A percentile compares a stretch with the other conserved stretches of the same genome.
These are phyloP conservation scores for Coniosporium apollinis DNA, from an alignment of 495 filamentous ascomycete species.

Conservation along the genomic window DNA sequence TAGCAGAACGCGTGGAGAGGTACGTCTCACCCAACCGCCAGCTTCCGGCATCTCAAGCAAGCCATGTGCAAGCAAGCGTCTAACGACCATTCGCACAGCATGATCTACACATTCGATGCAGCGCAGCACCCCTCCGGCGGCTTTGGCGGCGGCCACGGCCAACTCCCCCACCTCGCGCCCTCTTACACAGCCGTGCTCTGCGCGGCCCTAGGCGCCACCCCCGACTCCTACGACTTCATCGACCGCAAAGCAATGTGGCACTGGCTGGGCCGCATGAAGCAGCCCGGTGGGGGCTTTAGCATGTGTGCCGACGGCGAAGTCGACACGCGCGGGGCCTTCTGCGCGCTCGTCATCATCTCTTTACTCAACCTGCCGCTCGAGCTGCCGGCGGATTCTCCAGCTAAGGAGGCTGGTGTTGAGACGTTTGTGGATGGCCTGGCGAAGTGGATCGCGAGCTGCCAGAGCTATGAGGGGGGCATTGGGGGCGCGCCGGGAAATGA, in stretches of 20 bases:
- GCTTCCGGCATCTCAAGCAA: slow-evolving; percentile 4
- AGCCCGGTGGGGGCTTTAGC: slow-evolving; percentile 65
- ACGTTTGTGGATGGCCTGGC: slow-evolving; percentile 50
- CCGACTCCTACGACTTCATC: slow-evolving; percentile 54
- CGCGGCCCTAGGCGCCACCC: slow-evolving; percentile 57
- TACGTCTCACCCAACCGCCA: slow-evolving; percentile 19
- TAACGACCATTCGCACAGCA: slow-evolving; percentile 20
- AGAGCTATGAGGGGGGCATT: slow-evolving; percentile 89
- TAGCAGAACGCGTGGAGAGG: slow-evolving; percentile 48
- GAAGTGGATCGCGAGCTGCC: slow-evolving; percentile 70
- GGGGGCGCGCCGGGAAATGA: slow-evolving; percentile 66
- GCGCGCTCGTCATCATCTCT: slow-evolving; percentile 64
- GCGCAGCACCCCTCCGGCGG: slow-evolving; percentile 75
- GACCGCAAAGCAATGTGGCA: slow-evolving; percentile 75
- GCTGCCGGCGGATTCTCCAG: slow-evolving; percentile 45
- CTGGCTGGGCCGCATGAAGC: slow-evolving; percentile 74
- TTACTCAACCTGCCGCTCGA: slow-evolving; percentile 69
- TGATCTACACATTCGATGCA: slow-evolving; percentile 52
- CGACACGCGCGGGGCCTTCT: slow-evolving; percentile 87
- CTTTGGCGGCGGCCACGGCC: slow-evolving; percentile 87
- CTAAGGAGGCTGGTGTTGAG: slow-evolving; percentile 28
- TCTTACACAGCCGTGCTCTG: slow-evolving; percentile 70
- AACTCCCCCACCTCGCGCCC: slow-evolving; percentile 72
- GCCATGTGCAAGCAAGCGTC: background rate
- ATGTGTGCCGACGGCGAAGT: slow-evolving; percentile 71